Evolutionary conservation across 1,139 yeast genomes (phyloP), one percentile per base, ranked within the genome.

Genomic region (Insectozyma bohioensis): DNA sequence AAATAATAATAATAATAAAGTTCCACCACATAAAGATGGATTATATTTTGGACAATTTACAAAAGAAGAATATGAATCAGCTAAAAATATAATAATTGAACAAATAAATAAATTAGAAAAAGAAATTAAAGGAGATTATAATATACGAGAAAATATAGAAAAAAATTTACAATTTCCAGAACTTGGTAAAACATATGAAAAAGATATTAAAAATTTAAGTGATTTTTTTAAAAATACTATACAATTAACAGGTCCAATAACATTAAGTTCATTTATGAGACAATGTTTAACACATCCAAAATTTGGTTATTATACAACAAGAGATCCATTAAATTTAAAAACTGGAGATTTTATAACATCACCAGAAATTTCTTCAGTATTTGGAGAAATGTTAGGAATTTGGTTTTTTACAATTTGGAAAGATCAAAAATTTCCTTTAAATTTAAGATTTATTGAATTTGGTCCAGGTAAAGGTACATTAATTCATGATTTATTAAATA

Each of bases 391-490:
- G 66, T 71, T 85, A 35, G 95, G 95, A 0, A 63, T 86, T 7
- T 86, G 95, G 88, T 63, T 72, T 36, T 76, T 64, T 40, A 64
- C 73, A 12, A 69, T 75, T 16, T 85, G 90, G 86, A 49, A 73
- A 33, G 58, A 64, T 3, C 90, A 83, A 47, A 65, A 68, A 2
- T 58, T 56, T 25, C 85, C 88, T 0, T 20, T 43, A 2, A 43
- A 51, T 6, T 59, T 81, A 20, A 64, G 82, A 35, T 49, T 86
- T n/a, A 66, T 85, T n/a, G 95, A 86, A 54, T 78, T 85, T 54
- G 95, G 95, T 0, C 95, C 95, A 0, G 95, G 95, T 4, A 70
- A 73, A 47, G 95, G 95, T 1, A 85, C 95, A 0, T 61, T 86
- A 46, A 79, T 85, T 78, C 66, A 67, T 47, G 95, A 86, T 52